A percentile compares a stretch with the other conserved stretches of the same genome.
These are phyloP conservation scores for Vanrija sp. DNA, from an alignment of 1,284 basidiomycete species.

Conservation along the genomic window DNA sequence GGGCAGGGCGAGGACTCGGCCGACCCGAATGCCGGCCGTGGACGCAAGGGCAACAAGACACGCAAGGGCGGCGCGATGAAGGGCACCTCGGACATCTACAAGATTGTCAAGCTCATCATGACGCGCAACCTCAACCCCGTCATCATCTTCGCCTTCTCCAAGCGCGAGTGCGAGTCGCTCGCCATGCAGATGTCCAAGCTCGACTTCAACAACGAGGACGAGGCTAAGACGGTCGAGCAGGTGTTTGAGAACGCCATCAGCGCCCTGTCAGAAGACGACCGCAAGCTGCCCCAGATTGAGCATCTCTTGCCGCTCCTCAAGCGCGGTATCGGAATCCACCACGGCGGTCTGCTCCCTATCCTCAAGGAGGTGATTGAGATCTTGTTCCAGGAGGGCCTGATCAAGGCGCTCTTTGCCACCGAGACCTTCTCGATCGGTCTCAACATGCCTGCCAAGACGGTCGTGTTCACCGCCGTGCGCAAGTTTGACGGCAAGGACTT, in stretches of 20 bases:
- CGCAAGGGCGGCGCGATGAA: slow-evolving; percentile 89
- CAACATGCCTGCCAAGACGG: slow-evolving; percentile 99
- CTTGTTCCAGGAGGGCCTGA: slow-evolving; percentile 97
- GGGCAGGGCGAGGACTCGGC: slow-evolving; percentile 89
- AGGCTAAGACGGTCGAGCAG: slow-evolving; percentile 79
- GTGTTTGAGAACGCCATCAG: slow-evolving; percentile 96
- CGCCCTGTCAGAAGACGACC: slow-evolving; percentile 81
- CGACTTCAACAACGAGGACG: slow-evolving; percentile 92
- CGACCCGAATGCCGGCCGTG: slow-evolving; percentile 72
- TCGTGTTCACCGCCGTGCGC: slow-evolving; percentile 86
- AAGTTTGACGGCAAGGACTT: slow-evolving; percentile 97
- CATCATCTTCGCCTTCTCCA: slow-evolving; percentile 98
- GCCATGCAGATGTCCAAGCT: slow-evolving; percentile 91
- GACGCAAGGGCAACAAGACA: slow-evolving; percentile 74
- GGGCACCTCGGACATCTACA: slow-evolving; percentile 73
- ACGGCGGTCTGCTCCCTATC: slow-evolving; percentile 94
- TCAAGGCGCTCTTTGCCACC: slow-evolving; percentile 97
- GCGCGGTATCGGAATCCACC: slow-evolving; percentile 97
- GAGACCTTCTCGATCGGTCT: slow-evolving; percentile 99
- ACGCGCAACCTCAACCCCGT: slow-evolving; percentile 96
- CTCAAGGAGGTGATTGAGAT: slow-evolving; percentile 99
- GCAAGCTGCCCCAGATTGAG: slow-evolving; percentile 87
- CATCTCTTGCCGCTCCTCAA: slow-evolving; percentile 90
- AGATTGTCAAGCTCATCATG: slow-evolving; percentile 99
- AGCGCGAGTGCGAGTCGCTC: slow-evolving; percentile 92